Evolutionary conservation across 2,329 filamentous ascomycete genomes (phyloP), one percentile per base, ranked within the genome.

Genomic region (Colletotrichum somersetense): DNA sequence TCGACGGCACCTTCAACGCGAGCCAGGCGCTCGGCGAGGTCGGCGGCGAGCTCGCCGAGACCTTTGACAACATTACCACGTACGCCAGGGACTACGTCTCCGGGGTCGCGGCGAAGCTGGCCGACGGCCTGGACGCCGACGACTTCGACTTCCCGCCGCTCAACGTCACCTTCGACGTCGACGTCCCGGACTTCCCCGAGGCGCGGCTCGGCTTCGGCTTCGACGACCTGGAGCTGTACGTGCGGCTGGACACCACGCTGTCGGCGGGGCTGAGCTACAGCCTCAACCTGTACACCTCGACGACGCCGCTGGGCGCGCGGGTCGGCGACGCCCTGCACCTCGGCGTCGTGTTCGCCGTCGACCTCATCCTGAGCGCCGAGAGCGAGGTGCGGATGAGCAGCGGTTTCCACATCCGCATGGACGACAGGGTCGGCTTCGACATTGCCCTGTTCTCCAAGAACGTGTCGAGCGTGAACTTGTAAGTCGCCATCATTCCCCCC

Each of bases 361-460:
- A 90, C 65, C 78, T 91, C 20, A 85, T 90, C 33, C 75, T 90
- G 35, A 84, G 78, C 18, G 83, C 83, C 0, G 81, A 87, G 2
- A 80, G 80, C 0, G 79, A 84, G 53, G 80, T 90, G 30, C 83
- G 85, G 38, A 85, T 91, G 16, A 85, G 81, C 61, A 86, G 81
- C 23, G 89, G 89, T 0, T 85, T 91, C 44, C 88, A 90, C 73
- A 81, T 90, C 65, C 83, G 84, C 63, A 77, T 90, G 0, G 84
- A 90, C 4, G 85, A 89, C 55, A 84, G 84, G 0, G 76, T 88
- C 1, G 77, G 78, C 0, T 79, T 90, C 30, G 80, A 86, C 1
- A 81, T 91, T 20, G 79, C 83, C 0, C 76, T 90, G 35, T 90
- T 90, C 59, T 80, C 82, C 33, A 78, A 84, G 2, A 81, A 87